Base-by-base conservation (phyloP, 148 eudicot species). In the Bassia scoparia region DNA sequence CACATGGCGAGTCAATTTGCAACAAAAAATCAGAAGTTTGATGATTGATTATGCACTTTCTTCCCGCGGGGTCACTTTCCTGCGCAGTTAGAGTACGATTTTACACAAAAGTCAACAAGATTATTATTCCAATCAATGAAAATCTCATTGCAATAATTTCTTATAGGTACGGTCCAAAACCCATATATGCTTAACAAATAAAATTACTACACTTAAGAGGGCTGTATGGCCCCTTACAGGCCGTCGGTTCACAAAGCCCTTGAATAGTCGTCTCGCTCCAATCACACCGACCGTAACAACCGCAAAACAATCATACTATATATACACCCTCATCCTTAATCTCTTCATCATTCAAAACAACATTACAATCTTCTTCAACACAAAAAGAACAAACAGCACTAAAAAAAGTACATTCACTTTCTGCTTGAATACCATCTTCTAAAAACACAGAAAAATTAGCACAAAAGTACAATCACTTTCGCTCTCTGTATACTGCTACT, bases 211-310 rank as follows among this genome's bases (percentile, higher is more conserved):
- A 37, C 17, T 0, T 5, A 5, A 26, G 27, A 18, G 49, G 49
- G 81, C 78, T 79, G 81, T 74, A 75, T 49, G 82, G 78, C 27
- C 75, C 78, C 82, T 70, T 74, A 62, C 72, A 79, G 77, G 77
- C 78, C 82, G 67, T 61, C n/a, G n/a, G 73, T 69, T 30, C 62
- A n/a, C 8, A 54, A 21, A 27, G 29, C 66, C 66, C 21, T 35
- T 67, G 29, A 44, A 37, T n/a, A n/a, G 8, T 0, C 67, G 30
- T 61, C 74, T 79, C 81, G 34, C 74, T 74, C 74, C 78, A 73
- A 74, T 74, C 53, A 69, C 78, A 68, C 72, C 81, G 81, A n/a
- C n/a, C 77, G 81, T 78, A 48, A 35, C 69, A 61, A n/a, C 58
- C 35, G 21, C 17, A 14, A 29, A 21, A 26, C 10, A 43, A 38